These are phyloP conservation scores for Harringtonia aguacate DNA, from an alignment of 2,329 filamentous ascomycete species.

Conservation along the genomic window DNA sequence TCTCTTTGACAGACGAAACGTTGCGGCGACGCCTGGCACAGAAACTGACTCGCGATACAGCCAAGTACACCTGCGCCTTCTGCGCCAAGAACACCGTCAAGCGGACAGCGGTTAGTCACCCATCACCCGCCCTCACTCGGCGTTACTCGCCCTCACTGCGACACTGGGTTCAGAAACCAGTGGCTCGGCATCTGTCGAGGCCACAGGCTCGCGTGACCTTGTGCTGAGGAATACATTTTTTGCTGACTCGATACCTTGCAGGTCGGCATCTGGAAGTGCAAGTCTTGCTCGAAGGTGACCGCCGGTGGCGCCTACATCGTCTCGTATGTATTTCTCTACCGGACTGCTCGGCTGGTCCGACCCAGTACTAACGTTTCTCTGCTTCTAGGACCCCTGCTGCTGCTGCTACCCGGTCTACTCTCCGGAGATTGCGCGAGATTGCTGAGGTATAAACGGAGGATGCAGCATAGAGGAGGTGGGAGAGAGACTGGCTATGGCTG, in stretches of 20 bases:
- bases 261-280: constrained; percentile 73
- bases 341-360: too few species aligned
- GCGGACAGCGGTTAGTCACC: constrained; percentile 54
- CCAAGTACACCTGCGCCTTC: constrained; percentile 95
- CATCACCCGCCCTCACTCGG: too few species aligned
- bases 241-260: neutral
- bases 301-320: constrained; percentile 88
- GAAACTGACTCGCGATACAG: constrained; percentile 20
- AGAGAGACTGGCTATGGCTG: too few species aligned
- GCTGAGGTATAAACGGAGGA: constrained; percentile 65
- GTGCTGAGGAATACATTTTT: neutral
- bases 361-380: neutral
- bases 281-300: constrained; percentile 80
- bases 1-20: neutral
- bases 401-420: constrained; percentile 88
- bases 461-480: neutral
- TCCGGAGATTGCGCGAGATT: constrained; percentile 95
- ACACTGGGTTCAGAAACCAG: too few species aligned
- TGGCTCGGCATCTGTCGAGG: too few species aligned
- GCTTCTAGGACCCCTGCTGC: constrained; percentile 75
- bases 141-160: too few species aligned
- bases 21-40: neutral
- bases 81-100: constrained; percentile 94
- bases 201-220: constrained; percentile 7
- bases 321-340: constrained; percentile 82